Evolutionary conservation across 2,329 filamentous ascomycete species (phyloP).

Genomic region (Claviceps capensis): DNA sequence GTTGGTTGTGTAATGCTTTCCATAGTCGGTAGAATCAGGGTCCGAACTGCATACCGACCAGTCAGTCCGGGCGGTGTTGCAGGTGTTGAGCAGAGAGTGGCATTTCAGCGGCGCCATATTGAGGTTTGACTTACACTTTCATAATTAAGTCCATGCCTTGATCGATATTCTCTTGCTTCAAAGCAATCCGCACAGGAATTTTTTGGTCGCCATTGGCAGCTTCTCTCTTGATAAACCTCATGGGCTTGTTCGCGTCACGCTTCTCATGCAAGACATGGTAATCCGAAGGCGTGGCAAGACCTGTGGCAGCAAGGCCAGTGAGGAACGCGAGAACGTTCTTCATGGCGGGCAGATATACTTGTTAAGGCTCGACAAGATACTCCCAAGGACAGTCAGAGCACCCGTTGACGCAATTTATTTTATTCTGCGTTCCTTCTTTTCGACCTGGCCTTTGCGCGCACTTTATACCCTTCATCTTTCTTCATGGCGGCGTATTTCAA

Average conservation of each 20-base stretch:
- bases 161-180: conserved; percentile 32
- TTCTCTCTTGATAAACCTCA: conserved; percentile 14
- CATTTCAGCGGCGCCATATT: neutral
- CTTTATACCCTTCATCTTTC: too few relatives aligned
- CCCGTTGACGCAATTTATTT: too few relatives aligned
- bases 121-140: conserved; percentile 19
- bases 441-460: too few relatives aligned
- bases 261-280: conserved; percentile 20
- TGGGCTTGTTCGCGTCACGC: conserved; percentile 9
- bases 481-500: too few relatives aligned
- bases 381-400: too few relatives aligned
- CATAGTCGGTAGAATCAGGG: conserved; percentile 30
- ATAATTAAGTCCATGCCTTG: conserved; percentile 28
- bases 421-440: too few relatives aligned
- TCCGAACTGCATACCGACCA: conserved; percentile 17
- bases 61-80: neutral
- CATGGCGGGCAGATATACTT: conserved; percentile 4
- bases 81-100: too few relatives aligned
- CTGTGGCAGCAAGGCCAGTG: conserved; percentile 9
- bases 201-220: conserved; percentile 8
- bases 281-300: conserved; percentile 7
- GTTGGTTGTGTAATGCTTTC: conserved; percentile 31
- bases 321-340: conserved; percentile 9
- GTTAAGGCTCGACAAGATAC: too few relatives aligned
- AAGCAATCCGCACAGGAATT: conserved; percentile 27